Conservation (phyloP, 2,329 filamentous ascomycete genomes). For the Penicillium decumbens region DNA sequence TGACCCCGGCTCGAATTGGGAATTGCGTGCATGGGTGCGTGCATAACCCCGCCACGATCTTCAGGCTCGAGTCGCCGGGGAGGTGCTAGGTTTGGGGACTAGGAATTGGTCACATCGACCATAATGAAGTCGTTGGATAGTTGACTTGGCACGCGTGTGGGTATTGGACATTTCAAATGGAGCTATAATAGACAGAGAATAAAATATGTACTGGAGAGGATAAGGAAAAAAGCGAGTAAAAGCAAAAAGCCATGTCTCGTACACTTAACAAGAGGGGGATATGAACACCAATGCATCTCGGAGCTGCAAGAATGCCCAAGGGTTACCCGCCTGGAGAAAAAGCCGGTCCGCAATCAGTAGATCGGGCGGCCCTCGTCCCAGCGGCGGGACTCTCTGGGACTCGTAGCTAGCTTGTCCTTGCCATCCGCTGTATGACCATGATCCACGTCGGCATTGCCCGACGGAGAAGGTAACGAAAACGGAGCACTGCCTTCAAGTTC, state of each 20-base stretch:
- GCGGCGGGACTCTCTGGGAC: conserved; percentile 28
- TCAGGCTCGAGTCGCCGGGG: background rate
- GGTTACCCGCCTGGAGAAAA: background rate
- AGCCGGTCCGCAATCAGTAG: conserved; percentile 27
- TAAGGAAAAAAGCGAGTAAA: background rate
- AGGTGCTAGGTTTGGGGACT: background rate
- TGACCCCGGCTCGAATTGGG: background rate
- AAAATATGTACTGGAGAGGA: conserved; percentile 18
- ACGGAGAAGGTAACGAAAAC: conserved; percentile 28
- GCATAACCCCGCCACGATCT: too few species aligned
- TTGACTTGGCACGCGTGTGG: background rate
- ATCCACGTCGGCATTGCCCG: conserved; percentile 14
- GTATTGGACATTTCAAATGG: conserved; percentile 13
- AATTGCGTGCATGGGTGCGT: background rate
- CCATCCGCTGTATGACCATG: conserved; percentile 9
- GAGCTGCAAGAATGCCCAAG: conserved; percentile 12
- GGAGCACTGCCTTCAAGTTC: conserved; percentile 25
- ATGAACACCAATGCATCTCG: conserved; percentile 7
- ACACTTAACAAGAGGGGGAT: conserved; percentile 5
- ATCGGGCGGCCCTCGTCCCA: conserved; percentile 44
- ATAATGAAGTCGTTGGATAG: background rate
- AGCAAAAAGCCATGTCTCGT: conserved; percentile 10
- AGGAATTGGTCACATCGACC: background rate
- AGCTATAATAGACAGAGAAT: conserved; percentile 9
- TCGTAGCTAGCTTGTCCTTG: conserved; percentile 20